Evolutionary conservation across 495 filamentous ascomycete species (phyloP).

Genomic region (Aspergillus leporis): DNA sequence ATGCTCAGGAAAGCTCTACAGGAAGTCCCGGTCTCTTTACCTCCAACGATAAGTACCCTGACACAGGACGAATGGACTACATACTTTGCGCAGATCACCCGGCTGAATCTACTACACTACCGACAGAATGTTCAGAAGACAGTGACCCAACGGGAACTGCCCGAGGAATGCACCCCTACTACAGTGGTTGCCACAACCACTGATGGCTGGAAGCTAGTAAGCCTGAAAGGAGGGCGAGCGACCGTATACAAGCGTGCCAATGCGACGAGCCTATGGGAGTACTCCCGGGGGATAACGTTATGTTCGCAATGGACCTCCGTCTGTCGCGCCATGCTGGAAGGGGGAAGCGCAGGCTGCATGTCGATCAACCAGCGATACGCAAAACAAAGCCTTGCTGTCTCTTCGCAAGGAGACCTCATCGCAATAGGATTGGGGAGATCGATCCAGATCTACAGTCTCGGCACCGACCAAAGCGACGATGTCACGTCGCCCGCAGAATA

Average conservation of each 20-base stretch:
- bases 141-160: slow-evolving; percentile 8
- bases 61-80: slow-evolving; percentile 19
- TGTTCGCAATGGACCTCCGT: slow-evolving; percentile 22
- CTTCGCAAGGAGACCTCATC: slow-evolving; percentile 14
- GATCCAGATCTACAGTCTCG: slow-evolving; percentile 22
- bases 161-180: slow-evolving; percentile 12
- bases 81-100: slow-evolving; percentile 17
- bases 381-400: slow-evolving; percentile 20
- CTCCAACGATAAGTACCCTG: slow-evolving; percentile 11
- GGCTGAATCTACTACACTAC: slow-evolving; percentile 16
- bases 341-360: slow-evolving; percentile 5
- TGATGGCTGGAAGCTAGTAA: slow-evolving; percentile 15
- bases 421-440: slow-evolving; percentile 19
- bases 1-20: slow-evolving; percentile 17
- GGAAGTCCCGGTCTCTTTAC: slow-evolving; percentile 16
- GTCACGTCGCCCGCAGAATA: slow-evolving; percentile 16
- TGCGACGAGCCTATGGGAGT: slow-evolving; percentile 5
- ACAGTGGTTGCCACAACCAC: slow-evolving; percentile 7
- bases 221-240: slow-evolving; percentile 17
- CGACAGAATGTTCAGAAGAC: slow-evolving; percentile 12
- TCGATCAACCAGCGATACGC: slow-evolving; percentile 18
- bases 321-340: slow-evolving; percentile 15
- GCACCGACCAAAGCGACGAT: not conserved
- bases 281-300: slow-evolving; percentile 14
- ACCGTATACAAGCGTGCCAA: slow-evolving; percentile 9